These are phyloP conservation scores for Sphaerulina vaccinii DNA, from an alignment of 2,329 filamentous ascomycete species.

Conservation along the genomic window DNA sequence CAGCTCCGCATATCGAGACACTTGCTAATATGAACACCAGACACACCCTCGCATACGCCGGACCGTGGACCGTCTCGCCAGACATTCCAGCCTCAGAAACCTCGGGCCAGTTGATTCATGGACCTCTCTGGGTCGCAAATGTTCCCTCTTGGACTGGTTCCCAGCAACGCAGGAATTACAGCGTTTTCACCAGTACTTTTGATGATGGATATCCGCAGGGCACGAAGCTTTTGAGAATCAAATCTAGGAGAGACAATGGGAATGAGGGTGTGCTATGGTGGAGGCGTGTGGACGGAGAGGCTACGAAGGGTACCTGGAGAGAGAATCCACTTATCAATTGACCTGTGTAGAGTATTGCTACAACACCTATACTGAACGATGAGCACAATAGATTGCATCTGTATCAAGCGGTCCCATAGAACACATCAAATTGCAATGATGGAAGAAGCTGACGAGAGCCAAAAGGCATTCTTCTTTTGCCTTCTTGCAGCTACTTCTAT, in stretches of 20 bases:
- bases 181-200: not conserved
- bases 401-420: not conserved
- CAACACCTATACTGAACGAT: not conserved
- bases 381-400: not conserved
- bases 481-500: too few relatives aligned
- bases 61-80: not conserved
- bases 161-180: constrained; percentile 3
- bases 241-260: constrained; percentile 3
- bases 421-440: too few relatives aligned
- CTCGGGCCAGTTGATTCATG: constrained; percentile 4
- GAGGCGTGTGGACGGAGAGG: not conserved
- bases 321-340: not conserved
- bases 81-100: not conserved
- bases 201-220: not conserved
- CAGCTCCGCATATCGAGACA: too few relatives aligned
- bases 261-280: constrained; percentile 8
- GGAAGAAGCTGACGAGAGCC: too few relatives aligned
- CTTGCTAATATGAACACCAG: not conserved
- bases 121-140: constrained; percentile 8
- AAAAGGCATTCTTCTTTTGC: too few relatives aligned
- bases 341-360: not conserved
- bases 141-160: constrained; percentile 4
- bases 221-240: constrained; percentile 2
- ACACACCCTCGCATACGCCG: constrained; percentile 5
- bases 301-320: not conserved